Conservation (phyloP, 1,284 basidiomycete genomes). For the Singerocomus rubriflavus region DNA sequence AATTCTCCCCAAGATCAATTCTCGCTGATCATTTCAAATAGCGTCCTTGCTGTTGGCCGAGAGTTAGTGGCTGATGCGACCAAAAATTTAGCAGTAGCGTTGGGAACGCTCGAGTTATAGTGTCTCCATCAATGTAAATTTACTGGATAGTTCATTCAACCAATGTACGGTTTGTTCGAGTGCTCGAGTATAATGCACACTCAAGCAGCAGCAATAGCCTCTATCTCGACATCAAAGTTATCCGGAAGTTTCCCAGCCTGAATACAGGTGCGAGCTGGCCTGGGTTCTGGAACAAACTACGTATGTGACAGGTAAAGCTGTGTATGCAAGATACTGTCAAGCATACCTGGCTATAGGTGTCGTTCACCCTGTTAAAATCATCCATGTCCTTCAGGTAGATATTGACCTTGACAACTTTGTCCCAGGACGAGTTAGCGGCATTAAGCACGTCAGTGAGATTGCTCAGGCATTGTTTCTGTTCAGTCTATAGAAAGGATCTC, state of each 20-base stretch:
- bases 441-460: conserved; percentile 52
- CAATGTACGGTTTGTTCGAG: background rate
- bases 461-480: conserved; percentile 51
- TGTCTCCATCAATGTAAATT: background rate
- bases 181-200: background rate
- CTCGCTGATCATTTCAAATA: conserved; percentile 19
- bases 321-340: background rate
- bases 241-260: conserved; percentile 74
- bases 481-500: background rate
- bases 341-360: conserved; percentile 50
- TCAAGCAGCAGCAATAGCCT: conserved; percentile 57
- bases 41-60: conserved; percentile 37
- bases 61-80: conserved; percentile 43
- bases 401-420: conserved; percentile 52
- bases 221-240: conserved; percentile 79
- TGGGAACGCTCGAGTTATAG: conserved; percentile 19
- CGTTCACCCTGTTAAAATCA: conserved; percentile 54
- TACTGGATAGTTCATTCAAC: background rate
- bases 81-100: conserved; percentile 36
- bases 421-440: conserved; percentile 54
- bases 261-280: conserved; percentile 78
- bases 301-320: conserved; percentile 1
- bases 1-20: conserved; percentile 2
- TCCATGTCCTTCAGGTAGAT: conserved; percentile 59
- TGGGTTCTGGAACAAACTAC: conserved; percentile 53